Base-by-base conservation (phyloP, 495 filamentous ascomycete species). In the Aspergillus bertholletiae region DNA sequence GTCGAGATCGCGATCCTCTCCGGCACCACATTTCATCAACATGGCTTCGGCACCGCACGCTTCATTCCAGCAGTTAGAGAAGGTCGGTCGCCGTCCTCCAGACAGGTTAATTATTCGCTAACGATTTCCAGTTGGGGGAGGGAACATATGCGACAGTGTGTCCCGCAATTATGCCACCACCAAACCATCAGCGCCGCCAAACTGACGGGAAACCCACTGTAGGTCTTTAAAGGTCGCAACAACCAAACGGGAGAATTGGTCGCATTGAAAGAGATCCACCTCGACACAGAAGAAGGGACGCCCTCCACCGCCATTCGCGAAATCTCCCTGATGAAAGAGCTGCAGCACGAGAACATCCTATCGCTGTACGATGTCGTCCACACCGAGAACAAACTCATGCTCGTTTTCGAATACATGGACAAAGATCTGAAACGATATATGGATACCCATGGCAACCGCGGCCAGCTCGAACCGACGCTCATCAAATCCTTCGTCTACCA, bases 401-500 rank as follows among this genome's bases (percentile, higher is more conserved):
- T 98, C 27, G 94, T 98, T 7, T 96, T 97, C 61, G 94, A 98
- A 72, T 97, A 87, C 71, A 95, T 98, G 86, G 94, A 98, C 71
- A 85, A 91, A 60, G 94, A 98, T 63, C 76, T 98, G 17, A 97
- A 98, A 80, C 91, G 91, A 67, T 97, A 96, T 72, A 97, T 97
- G 94, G 94, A 98, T 60, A 85, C 84, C 13, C 80, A 87, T 32
- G 88, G 89, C 57, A 86, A 92, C 45, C 80, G 88, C 54, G 92
- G 92, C 24, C 86, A 88, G 21, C 76, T 97, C 22, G 87, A 91
- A 62, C 87, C 89, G 21, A 68, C 77, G 34, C 88, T 87, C 28
- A 93, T 96, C 77, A 97, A 96, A 73, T 92, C 88, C 20, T 97
- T 96, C 80, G 94, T 96, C 88, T 87, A 89, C 74, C 92, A 97